These are phyloP conservation scores for Exophiala oligosperma DNA, from an alignment of 2,329 filamentous ascomycete genomes.

Conservation along the genomic window DNA sequence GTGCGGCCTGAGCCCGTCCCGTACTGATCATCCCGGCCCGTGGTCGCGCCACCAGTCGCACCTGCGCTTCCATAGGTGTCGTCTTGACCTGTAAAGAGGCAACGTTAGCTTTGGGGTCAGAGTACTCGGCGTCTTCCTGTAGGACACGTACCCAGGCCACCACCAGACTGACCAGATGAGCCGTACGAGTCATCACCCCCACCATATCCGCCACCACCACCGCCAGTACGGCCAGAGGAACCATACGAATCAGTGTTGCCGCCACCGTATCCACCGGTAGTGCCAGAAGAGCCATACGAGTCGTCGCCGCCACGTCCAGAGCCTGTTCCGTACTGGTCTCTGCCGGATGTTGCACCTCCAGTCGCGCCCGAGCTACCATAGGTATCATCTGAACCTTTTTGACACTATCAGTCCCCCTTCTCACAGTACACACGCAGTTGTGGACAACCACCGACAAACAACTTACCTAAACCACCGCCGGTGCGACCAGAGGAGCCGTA, in stretches of 20 bases:
- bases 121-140: too few species aligned
- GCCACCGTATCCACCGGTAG: neutral
- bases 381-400: neutral
- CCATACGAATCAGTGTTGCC: neutral
- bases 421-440: too few species aligned
- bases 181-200: too few species aligned
- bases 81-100: constrained; percentile 3
- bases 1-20: constrained; percentile 24
- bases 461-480: neutral
- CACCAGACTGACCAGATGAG: neutral
- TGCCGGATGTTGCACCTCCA: neutral
- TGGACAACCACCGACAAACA: too few species aligned
- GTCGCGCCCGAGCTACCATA: neutral
- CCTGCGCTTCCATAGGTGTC: constrained; percentile 24
- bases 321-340: neutral
- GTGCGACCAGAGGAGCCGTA: neutral
- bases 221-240: neutral
- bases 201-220: too few species aligned
- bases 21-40: constrained; percentile 1
- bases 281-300: neutral
- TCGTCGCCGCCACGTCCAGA: neutral
- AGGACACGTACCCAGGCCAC: neutral
- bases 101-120: neutral
- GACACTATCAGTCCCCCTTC: too few species aligned
- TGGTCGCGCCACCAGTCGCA: constrained; percentile 6